phyloP scores from a whole-genome alignment of 2,329 filamentous ascomycete species.

The Pleochaeta shiraiana region DNA sequence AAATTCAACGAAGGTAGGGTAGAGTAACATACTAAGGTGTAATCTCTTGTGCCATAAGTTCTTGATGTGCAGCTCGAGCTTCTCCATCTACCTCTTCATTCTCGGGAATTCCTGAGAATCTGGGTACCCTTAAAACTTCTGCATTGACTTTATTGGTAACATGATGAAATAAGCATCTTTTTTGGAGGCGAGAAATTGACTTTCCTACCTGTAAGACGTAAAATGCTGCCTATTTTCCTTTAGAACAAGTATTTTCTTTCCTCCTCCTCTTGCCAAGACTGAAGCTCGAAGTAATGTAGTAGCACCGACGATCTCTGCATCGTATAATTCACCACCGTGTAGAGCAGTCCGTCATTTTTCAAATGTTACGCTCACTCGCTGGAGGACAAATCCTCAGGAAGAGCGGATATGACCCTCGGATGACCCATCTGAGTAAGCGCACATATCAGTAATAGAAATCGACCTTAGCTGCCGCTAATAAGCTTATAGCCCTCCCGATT shows the following conservation, averaged over 20 bases:
- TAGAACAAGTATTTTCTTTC: background rate
- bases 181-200: too few species aligned
- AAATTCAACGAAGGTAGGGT: background rate
- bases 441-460: background rate
- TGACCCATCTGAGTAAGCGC: background rate
- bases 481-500: background rate
- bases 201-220: background rate
- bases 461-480: too few species aligned
- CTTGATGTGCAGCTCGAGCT: background rate
- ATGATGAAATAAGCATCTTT: too few species aligned
- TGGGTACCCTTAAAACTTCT: background rate
- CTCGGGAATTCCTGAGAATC: background rate
- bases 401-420: background rate
- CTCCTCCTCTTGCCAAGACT: background rate
- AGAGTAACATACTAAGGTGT: background rate
- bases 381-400: background rate
- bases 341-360: background rate
- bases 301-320: background rate
- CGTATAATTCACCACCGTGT: background rate
- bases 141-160: too few species aligned
- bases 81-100: background rate
- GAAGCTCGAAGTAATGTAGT: background rate
- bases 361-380: background rate
- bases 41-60: background rate
- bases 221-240: background rate